These are phyloP conservation scores for Geoglossum glabrum DNA, from an alignment of 495 filamentous ascomycete species.

Conservation along the genomic window DNA sequence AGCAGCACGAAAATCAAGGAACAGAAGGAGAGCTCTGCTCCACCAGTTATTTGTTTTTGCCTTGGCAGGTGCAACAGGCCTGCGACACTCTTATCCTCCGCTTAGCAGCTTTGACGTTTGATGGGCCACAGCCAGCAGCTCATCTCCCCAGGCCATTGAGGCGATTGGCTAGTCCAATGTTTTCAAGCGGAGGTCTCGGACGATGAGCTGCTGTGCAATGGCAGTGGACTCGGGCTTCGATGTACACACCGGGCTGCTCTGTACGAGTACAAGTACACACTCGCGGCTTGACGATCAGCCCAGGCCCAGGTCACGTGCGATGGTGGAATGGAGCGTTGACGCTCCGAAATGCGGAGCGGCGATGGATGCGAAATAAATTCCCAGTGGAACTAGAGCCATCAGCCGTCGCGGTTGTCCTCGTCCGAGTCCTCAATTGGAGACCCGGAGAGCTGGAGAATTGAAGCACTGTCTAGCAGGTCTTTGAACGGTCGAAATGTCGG, in stretches of 20 bases:
- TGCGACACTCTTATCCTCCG: too few species aligned
- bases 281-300: too few species aligned
- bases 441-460: too few species aligned
- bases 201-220: neutral
- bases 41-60: neutral
- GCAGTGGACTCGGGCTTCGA: too few species aligned
- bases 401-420: neutral
- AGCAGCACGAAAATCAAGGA: neutral
- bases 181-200: neutral
- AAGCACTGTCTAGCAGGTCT: neutral
- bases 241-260: too few species aligned
- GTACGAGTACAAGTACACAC: too few species aligned
- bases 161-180: neutral
- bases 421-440: too few species aligned
- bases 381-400: neutral
- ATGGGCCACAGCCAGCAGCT: neutral
- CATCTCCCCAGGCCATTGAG: neutral
- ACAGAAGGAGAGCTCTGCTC: neutral
- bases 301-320: neutral
- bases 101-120: neutral
- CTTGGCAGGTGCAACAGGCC: neutral
- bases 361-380: neutral
- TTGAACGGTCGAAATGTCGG: neutral
- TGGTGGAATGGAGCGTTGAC: neutral
- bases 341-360: neutral